Conservation (phyloP, 352 stramenopile genomes). For the Pelagophyceae sp. region DNA sequence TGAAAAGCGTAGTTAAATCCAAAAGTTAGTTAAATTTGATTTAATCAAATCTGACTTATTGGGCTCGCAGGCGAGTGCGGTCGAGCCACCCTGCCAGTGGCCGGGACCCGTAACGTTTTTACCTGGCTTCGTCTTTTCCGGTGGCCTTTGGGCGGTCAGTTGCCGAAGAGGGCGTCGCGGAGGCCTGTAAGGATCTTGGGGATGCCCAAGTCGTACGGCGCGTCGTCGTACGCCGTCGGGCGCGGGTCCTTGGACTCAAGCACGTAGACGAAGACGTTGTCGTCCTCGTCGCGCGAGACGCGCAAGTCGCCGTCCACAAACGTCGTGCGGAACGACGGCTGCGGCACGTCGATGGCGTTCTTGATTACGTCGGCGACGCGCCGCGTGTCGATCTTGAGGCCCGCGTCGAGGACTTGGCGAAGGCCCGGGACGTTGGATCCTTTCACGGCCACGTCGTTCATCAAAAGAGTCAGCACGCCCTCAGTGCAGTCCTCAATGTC, state of each 20-base stretch:
- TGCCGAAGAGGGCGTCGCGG: not conserved
- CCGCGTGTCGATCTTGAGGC: conserved; percentile 42
- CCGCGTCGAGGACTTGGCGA: conserved; percentile 42
- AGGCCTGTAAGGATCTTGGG: not conserved
- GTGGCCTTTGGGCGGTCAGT: too few species aligned
- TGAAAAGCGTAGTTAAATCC: too few species aligned
- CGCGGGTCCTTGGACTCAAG: conserved; percentile 38
- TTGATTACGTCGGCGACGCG: conserved; percentile 41
- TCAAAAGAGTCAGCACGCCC: conserved; percentile 30
- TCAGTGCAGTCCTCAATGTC: conserved; percentile 27
- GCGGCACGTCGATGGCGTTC: conserved; percentile 41
- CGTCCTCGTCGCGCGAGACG: conserved; percentile 52
- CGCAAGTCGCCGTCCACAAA: conserved; percentile 43
- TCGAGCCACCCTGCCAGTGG: too few species aligned
- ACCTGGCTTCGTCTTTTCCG: too few species aligned
- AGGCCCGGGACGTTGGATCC: conserved; percentile 50
- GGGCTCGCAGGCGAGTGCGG: too few species aligned
- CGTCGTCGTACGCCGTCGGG: conserved; percentile 44
- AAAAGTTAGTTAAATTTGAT: too few species aligned
- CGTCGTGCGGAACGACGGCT: conserved; percentile 40
- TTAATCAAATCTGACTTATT: too few species aligned
- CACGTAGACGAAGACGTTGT: conserved; percentile 52
- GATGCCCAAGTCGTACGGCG: conserved; percentile 48
- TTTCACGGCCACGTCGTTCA: conserved; percentile 58
- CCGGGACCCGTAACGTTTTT: too few species aligned